phyloP scores from a whole-genome alignment of 805 yeast genomes.

The Candida nitratophila region DNA sequence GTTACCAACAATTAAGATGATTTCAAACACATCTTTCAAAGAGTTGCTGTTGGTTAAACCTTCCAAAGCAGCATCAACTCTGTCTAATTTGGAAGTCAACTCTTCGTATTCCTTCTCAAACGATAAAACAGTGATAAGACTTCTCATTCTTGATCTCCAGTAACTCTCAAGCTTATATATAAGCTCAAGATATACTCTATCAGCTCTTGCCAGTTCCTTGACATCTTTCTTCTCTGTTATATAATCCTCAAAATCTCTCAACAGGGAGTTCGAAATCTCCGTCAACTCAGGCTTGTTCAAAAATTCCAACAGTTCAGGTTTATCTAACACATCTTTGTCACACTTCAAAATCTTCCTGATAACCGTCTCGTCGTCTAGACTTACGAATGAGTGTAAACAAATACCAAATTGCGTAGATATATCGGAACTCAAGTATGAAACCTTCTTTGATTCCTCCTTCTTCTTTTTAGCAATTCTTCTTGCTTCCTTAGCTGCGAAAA shows the following conservation, averaged over 20 bases:
- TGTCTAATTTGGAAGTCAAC: slow-evolving; percentile 55
- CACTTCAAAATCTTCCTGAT: slow-evolving; percentile 70
- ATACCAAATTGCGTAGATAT: slow-evolving; percentile 93
- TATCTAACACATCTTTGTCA: slow-evolving; percentile 61
- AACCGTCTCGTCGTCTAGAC: slow-evolving; percentile 54
- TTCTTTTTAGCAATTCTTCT: slow-evolving; percentile 42
- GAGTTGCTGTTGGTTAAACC: slow-evolving; percentile 59
- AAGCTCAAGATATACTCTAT: slow-evolving; percentile 73
- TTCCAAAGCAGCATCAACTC: slow-evolving; percentile 67
- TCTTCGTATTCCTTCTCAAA: slow-evolving; percentile 77
- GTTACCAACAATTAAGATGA: slow-evolving; percentile 88
- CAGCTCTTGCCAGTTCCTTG: slow-evolving; percentile 74
- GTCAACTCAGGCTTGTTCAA: slow-evolving; percentile 67
- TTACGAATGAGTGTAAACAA: slow-evolving; percentile 73
- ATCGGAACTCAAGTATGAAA: slow-evolving; percentile 73
- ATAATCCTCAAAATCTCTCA: slow-evolving; percentile 74
- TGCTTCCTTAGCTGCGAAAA: slow-evolving; percentile 77
- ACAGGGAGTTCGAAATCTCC: slow-evolving; percentile 65
- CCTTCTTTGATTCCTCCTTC: slow-evolving; percentile 43
- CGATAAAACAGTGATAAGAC: slow-evolving; percentile 59
- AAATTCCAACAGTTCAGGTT: slow-evolving; percentile 75
- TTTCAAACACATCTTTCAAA: slow-evolving; percentile 67
- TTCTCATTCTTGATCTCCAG: slow-evolving; percentile 90
- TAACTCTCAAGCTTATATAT: slow-evolving; percentile 79
- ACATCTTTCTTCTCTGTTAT: slow-evolving; percentile 57